These are phyloP conservation scores for Dactylorhiza incarnata DNA, from an alignment of 106 monocot genomes.

Conservation along the genomic window DNA sequence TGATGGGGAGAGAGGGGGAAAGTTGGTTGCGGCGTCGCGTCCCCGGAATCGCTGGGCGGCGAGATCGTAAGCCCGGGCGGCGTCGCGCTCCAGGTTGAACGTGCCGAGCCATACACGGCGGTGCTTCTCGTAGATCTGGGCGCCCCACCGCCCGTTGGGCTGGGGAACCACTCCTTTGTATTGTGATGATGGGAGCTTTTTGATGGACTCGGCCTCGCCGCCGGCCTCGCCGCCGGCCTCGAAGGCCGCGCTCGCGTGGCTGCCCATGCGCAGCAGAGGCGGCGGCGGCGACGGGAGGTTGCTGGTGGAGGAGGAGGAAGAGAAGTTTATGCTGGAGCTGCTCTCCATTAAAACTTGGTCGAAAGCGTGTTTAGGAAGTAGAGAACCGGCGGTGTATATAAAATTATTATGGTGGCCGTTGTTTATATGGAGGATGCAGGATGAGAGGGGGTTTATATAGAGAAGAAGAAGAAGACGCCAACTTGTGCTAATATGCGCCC, in stretches of 20 bases:
- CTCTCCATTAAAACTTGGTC: not conserved
- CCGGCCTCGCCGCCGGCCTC: no score
- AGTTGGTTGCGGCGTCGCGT: slow-evolving; percentile 78
- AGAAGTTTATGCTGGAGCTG: not conserved
- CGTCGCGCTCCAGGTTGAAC: slow-evolving; percentile 60
- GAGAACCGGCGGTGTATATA: not conserved
- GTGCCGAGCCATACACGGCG: slow-evolving; percentile 88
- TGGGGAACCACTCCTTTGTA: slow-evolving; percentile 79
- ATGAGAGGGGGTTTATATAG: not conserved
- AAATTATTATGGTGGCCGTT: not conserved
- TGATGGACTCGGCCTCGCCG: slow-evolving; percentile 8
- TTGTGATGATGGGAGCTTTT: slow-evolving; percentile 56
- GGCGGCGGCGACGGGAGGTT: not conserved
- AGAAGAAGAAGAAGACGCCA: not conserved
- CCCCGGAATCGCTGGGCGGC: slow-evolving; percentile 84
- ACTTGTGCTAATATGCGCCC: no score
- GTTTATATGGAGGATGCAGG: not conserved
- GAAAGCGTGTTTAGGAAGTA: not conserved
- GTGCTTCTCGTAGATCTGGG: slow-evolving; percentile 91
- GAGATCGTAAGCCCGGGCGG: slow-evolving; percentile 70
- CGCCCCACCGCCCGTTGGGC: slow-evolving; percentile 84
- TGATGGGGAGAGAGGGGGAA: slow-evolving; percentile 33
- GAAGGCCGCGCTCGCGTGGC: slow-evolving; percentile 32
- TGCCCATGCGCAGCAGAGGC: slow-evolving; percentile 11
- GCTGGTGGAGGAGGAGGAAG: not conserved